Percentiles rank a stretch among this genome's conserved stretches.
These are phyloP conservation scores for Cystobasidium pallidum DNA, from an alignment of 1,284 basidiomycete species.

Conservation along the genomic window DNA sequence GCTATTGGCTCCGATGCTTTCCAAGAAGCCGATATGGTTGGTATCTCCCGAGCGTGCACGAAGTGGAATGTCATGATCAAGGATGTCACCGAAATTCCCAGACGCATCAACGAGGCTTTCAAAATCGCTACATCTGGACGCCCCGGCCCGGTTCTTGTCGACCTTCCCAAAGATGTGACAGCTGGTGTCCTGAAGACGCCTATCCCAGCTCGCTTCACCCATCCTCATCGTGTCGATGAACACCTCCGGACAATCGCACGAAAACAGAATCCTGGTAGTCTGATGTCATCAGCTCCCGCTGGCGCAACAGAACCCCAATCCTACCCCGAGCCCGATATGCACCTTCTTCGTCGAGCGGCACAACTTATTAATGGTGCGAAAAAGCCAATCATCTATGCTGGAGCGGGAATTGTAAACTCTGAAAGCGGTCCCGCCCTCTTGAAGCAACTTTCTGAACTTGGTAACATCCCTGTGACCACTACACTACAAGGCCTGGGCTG, in stretches of 20 bases:
- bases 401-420: slow-evolving; percentile 84
- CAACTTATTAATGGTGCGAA: slow-evolving; percentile 88
- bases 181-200: slow-evolving; percentile 85
- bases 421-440: slow-evolving; percentile 82
- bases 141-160: slow-evolving; percentile 95
- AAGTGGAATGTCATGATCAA: slow-evolving; percentile 99
- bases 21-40: slow-evolving; percentile 96
- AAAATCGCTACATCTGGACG: slow-evolving; percentile 97
- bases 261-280: slow-evolving; percentile 17
- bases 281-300: slow-evolving; percentile 41
- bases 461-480: slow-evolving; percentile 95
- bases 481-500: slow-evolving; percentile 94
- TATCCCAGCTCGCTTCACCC: slow-evolving; percentile 84
- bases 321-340: slow-evolving; percentile 61
- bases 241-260: slow-evolving; percentile 35
- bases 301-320: slow-evolving; percentile 18
- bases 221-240: slow-evolving; percentile 64
- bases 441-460: slow-evolving; percentile 75
- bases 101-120: slow-evolving; percentile 98
- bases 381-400: slow-evolving; percentile 90
- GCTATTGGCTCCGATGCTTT: slow-evolving; percentile 97
- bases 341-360: slow-evolving; percentile 79
- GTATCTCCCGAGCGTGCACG: slow-evolving; percentile 94
- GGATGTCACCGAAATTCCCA: slow-evolving; percentile 89
- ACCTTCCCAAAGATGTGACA: slow-evolving; percentile 96